Percentiles rank a stretch among this genome's conserved stretches.
These are phyloP conservation scores for Serendipita indica DNA, from an alignment of 768 basidiomycete species.

Conservation along the genomic window DNA sequence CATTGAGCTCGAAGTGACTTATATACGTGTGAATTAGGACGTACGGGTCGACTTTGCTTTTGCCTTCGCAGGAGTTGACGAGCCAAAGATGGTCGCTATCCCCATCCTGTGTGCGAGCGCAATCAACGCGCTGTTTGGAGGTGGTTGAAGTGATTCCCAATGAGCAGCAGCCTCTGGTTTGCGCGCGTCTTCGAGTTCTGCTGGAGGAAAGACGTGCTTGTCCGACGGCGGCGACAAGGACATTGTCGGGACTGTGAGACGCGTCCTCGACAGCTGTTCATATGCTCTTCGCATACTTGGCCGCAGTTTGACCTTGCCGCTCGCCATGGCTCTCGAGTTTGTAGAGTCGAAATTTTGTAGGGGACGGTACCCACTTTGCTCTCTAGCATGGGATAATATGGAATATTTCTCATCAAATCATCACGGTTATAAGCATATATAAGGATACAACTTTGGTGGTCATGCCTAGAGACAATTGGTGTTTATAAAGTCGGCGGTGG, in stretches of 20 bases:
- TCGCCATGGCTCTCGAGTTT: not conserved
- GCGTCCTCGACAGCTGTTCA: not conserved
- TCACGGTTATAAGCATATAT: too few species aligned
- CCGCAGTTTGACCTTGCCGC: not conserved
- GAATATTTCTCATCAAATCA: too few species aligned
- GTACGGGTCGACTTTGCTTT: conserved; percentile 1
- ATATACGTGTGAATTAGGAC: not conserved
- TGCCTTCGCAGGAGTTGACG: not conserved
- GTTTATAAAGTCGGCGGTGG: conserved; percentile 60
- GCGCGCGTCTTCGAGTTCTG: not conserved
- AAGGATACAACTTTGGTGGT: too few species aligned
- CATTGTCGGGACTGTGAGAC: conserved; percentile 7
- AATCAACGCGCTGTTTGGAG: conserved; percentile 52
- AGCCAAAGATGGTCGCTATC: conserved; percentile 33
- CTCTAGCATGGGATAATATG: too few species aligned
- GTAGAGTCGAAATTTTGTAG: not conserved
- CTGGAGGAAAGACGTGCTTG: not conserved
- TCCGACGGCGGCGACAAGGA: conserved; percentile 1
- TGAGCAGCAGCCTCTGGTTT: conserved; percentile 1
- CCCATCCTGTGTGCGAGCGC: conserved; percentile 69
- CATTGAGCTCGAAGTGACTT: conserved; percentile 9
- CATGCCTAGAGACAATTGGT: too few species aligned
- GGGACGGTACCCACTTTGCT: not conserved
- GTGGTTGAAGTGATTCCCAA: conserved; percentile 60
- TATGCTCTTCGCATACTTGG: not conserved